phyloP scores from a whole-genome alignment of 345 rosid species.

The Reutealis trisperma region DNA sequence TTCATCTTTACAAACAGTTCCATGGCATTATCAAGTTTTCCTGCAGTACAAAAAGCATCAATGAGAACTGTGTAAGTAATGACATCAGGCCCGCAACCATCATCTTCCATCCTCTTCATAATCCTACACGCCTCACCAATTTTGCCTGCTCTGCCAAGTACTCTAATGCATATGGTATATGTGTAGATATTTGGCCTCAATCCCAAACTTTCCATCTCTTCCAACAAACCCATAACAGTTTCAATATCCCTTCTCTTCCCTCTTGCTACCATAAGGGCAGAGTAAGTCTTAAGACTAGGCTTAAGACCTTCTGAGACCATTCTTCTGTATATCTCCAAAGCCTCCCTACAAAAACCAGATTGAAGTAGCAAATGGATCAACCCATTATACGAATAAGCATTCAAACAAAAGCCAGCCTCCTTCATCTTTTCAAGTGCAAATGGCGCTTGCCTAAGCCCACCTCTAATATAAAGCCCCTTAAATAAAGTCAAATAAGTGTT shows the following conservation, averaged over 20 bases:
- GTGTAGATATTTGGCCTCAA: slow-evolving; percentile 86
- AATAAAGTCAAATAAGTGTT: slow-evolving; percentile 63
- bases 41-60: slow-evolving; percentile 78
- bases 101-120: slow-evolving; percentile 81
- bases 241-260: slow-evolving; percentile 81
- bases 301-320: slow-evolving; percentile 79
- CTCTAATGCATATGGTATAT: slow-evolving; percentile 85
- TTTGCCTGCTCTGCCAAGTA: slow-evolving; percentile 80
- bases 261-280: slow-evolving; percentile 83
- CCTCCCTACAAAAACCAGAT: slow-evolving; percentile 62
- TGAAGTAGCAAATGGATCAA: slow-evolving; percentile 73
- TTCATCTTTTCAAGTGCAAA: slow-evolving; percentile 60
- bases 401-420: slow-evolving; percentile 62
- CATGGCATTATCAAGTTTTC: slow-evolving; percentile 63
- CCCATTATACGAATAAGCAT: slow-evolving; percentile 78
- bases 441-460: slow-evolving; percentile 65
- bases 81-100: slow-evolving; percentile 88
- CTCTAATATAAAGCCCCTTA: slow-evolving; percentile 55
- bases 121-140: slow-evolving; percentile 63
- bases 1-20: slow-evolving; percentile 72
- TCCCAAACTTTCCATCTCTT: slow-evolving; percentile 82
- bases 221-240: slow-evolving; percentile 65
- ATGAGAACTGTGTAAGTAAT: slow-evolving; percentile 86
- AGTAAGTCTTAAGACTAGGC: slow-evolving; percentile 93
- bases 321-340: slow-evolving; percentile 62